Evolutionary conservation across 2,329 filamentous ascomycete species (phyloP), one percentile per base, ranked within the genome.

Genomic region (Ploettnerulaceae sp.): DNA sequence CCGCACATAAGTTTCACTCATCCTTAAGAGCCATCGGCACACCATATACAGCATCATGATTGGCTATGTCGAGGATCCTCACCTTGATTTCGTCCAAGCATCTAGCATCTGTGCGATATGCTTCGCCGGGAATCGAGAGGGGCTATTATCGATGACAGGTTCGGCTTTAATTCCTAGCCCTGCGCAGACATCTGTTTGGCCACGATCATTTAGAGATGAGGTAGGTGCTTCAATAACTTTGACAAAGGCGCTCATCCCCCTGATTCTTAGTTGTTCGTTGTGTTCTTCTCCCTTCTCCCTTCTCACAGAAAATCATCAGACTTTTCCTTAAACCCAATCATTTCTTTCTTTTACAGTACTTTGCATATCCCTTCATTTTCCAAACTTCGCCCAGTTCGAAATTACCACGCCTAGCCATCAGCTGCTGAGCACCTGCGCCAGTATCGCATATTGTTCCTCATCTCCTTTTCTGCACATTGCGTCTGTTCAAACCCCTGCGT

Each of bases 1-100:
- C 49, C n/a, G 26, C 17, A 32, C 22, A 32, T 41, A 28, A 52
- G 49, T 52, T 52, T 52, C 49, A 52, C 11, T 32, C n/a, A 26
- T 34, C 14, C 29, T 22, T 31, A 48, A 38, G 26, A 36, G 29
- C 29, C 22, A 38, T 33, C 24, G 7, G 21, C 34, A 36, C 31
- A n/a, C 7, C 2, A 11, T 7, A 28, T 8, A 12, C 17, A 5
- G 28, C 8, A 11, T 12, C 25, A 35, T 42, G 25, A 48, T 45
- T 48, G 45, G 45, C 26, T 31, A 15, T 41, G 15, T 24, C 18
- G 47, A 42, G 14, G 32, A 25, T 7, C n/a, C 32, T 25, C 39
- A 25, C 29, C 28, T 9, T 15, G 21, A 15, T 12, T 15, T n/a
- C 12, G 20, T 18, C 28, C 37, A 40, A 40, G n/a, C n/a, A n/a